Conservation (phyloP, 345 rosid species). For the Trapa incisa region DNA sequence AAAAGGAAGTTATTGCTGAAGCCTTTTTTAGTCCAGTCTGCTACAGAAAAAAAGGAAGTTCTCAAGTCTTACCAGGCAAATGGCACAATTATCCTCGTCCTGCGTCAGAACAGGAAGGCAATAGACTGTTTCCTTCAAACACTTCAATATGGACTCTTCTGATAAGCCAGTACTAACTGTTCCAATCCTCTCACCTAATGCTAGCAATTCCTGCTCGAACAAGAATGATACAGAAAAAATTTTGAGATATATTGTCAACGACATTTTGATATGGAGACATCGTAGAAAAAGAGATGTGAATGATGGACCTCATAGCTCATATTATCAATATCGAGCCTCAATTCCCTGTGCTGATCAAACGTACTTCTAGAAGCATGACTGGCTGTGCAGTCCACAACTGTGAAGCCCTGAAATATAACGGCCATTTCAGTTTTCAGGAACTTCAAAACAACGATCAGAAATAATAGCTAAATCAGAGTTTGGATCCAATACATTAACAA, state of each 20-base stretch:
- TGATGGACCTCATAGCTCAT: constrained; percentile 71
- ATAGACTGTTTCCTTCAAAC: constrained; percentile 37
- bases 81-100: constrained; percentile 50
- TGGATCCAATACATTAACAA: background rate
- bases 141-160: constrained; percentile 36
- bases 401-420: constrained; percentile 35
- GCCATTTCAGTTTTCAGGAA: background rate
- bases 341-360: constrained; percentile 65
- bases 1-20: background rate
- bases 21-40: background rate
- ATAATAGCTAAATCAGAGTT: background rate
- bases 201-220: constrained; percentile 60
- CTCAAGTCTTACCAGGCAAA: constrained; percentile 60
- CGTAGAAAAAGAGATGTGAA: background rate
- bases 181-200: constrained; percentile 82
- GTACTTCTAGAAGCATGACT: constrained; percentile 41
- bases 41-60: background rate
- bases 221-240: background rate
- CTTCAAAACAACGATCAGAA: background rate
- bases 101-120: constrained; percentile 26
- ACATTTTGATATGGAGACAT: background rate
- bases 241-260: background rate
- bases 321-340: constrained; percentile 79
- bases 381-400: constrained; percentile 36
- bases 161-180: constrained; percentile 73